Evolutionary conservation across 768 basidiomycete genomes (phyloP), one percentile per base, ranked within the genome.

Genomic region (Psilocybe tampanensis): DNA sequence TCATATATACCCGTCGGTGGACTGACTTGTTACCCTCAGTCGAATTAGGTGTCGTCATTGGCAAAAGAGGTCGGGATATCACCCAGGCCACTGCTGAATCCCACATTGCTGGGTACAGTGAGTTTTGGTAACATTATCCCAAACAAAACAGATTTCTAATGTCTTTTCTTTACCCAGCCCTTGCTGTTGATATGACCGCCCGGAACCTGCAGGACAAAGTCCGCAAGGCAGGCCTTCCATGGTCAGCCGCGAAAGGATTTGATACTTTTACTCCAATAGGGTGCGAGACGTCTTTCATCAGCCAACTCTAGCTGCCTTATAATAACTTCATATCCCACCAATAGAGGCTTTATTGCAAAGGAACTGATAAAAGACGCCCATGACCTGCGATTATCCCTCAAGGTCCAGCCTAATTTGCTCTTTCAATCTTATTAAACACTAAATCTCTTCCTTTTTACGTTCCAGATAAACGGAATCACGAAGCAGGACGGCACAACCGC

Each of bases 41-140:
- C 60, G 97, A 99, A 74, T 91, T 99, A 45, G 97, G 95, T 19
- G 85, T 99, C n/a, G 84, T 99, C 54, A 95, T 99, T 56, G 95
- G 95, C 52, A 93, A 90, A 75, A 73, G 75, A 4, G 95, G 93
- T 42, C 81, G 94, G 2, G 86, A 98, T 68, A 93, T 98, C 65
- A 72, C 86, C 2, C 83, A 85, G 66, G 77, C 78, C 3, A 76
- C 88, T 44, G 94, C 94, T 8, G 80, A 85, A 36, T 77, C 84
- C 0, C 85, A 96, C 66, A 83, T 99, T 54, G 93, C 94, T 3
- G 97, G 97, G 36, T 98, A 98, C 72, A 88, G 95, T 96, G 64
- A 48, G 84, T 73, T 21, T 39, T 44, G n/a, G n/a, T n/a, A n/a
- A n/a, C n/a, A n/a, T n/a, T n/a, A n/a, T n/a, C n/a, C n/a, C n/a